Evolutionary conservation across 169 alveolate genomes (phyloP), one percentile per base, ranked within the genome.

Genomic region (Amoebophrya sp.): DNA sequence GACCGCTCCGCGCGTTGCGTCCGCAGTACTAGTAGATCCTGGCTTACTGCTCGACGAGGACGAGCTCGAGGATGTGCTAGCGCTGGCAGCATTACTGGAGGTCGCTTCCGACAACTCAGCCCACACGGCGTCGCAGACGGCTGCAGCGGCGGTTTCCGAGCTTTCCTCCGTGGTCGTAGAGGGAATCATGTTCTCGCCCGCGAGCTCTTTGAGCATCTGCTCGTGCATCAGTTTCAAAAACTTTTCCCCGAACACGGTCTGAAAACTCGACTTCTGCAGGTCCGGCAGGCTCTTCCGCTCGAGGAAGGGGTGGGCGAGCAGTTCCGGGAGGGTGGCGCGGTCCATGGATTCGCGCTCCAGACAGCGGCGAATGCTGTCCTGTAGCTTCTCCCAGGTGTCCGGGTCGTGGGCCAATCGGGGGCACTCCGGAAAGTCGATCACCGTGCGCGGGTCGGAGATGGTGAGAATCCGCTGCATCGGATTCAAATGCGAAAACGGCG

Each of bases 401-500:
- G 12, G 83, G 83, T 66, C 83, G 83, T 66, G 18, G 35, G 83
- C 83, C 35, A 66, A 25, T 2, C 83, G 83, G 7, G 1, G 32
- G 83, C 83, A 66, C 35, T 2, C 10, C 0, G 83, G 83, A 66
- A 66, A 66, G 39, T 66, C 83, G 83, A 66, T 66, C 10, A 2
- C 18, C 32, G 83, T 66, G 39, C 83, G 29, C 38, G 83, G 83
- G 18, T 66, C 83, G 39, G 83, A 66, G 35, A 66, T 66, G 10
- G 83, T 66, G 39, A 66, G 83, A n/a, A 66, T 66, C 35, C 83
- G 83, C 35, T 66, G 83, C 83, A 66, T 66, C 0, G 83, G 83
- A n/a, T 66, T 66, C 83, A 66, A 25, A 25, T 66, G 83, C 35
- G 83, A 66, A 25, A 66, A 66, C 1, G 83, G 83, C 0, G 83